These are phyloP conservation scores for Volvox carteri DNA, from an alignment of 163 green algal species.

Conservation along the genomic window DNA sequence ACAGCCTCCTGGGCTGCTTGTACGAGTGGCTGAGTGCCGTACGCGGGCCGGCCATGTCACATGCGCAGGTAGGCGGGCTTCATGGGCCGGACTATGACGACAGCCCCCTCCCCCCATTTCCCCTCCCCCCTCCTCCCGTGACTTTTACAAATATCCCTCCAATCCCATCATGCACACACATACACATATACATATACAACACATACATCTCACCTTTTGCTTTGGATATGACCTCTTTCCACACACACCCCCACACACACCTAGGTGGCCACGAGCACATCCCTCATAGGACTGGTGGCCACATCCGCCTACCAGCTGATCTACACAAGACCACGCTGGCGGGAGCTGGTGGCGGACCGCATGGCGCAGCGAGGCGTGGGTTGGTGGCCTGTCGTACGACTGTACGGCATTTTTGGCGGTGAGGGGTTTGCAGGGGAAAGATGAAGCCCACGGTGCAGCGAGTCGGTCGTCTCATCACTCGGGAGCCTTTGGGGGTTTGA, in stretches of 20 bases:
- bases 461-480: too few relatives aligned
- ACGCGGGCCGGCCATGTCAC: conserved; percentile 24
- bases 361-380: conserved; percentile 51
- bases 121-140: not conserved
- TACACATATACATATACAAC: too few relatives aligned
- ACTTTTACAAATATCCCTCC: too few relatives aligned
- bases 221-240: too few relatives aligned
- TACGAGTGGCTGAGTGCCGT: conserved; percentile 73
- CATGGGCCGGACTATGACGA: not conserved
- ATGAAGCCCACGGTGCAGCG: too few relatives aligned
- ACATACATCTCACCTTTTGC: too few relatives aligned
- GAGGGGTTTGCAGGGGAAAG: too few relatives aligned
- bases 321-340: conserved; percentile 66
- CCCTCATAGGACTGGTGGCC: conserved; percentile 50
- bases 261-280: conserved; percentile 59
- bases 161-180: too few relatives aligned
- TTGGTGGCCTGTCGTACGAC: conserved; percentile 25
- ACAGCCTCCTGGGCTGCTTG: conserved; percentile 70
- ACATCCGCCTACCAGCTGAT: conserved; percentile 65
- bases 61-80: conserved; percentile 26
- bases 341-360: conserved; percentile 58
- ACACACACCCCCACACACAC: too few relatives aligned
- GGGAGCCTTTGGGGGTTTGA: too few relatives aligned
- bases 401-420: conserved; percentile 67
- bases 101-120: not conserved